Evolutionary conservation across 768 basidiomycete species (phyloP).

Genomic region (Boletus reticulatus): DNA sequence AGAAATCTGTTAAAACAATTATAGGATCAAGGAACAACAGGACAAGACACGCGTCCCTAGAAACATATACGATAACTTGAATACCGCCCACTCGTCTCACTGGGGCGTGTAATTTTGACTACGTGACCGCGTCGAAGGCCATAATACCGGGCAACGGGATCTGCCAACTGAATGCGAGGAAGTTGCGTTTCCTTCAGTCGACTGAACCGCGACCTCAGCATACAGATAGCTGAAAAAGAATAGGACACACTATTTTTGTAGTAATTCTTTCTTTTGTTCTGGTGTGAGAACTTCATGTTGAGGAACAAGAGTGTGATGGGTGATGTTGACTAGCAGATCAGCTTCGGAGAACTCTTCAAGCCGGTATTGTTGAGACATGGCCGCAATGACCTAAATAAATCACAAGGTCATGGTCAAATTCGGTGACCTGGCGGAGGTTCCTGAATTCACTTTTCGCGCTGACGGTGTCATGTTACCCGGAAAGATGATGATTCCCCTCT

Average conservation of each 20-base stretch:
- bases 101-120: slow-evolving; percentile 96
- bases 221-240: slow-evolving; percentile 1
- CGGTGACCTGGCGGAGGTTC: neutral
- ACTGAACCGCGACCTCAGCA: slow-evolving; percentile 41
- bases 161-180: slow-evolving; percentile 92
- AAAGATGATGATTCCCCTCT: slow-evolving; percentile 92
- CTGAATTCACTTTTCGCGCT: slow-evolving; percentile 75
- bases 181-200: slow-evolving; percentile 97
- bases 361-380: slow-evolving; percentile 81
- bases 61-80: slow-evolving; percentile 92
- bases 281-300: slow-evolving; percentile 82
- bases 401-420: neutral
- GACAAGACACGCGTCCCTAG: slow-evolving; percentile 32
- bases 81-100: slow-evolving; percentile 94
- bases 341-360: slow-evolving; percentile 97
- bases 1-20: slow-evolving; percentile 2
- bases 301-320: slow-evolving; percentile 93
- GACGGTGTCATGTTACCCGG: slow-evolving; percentile 96
- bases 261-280: slow-evolving; percentile 82
- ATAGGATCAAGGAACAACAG: neutral
- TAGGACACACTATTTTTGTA: slow-evolving; percentile 86
- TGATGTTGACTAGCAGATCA: slow-evolving; percentile 96
- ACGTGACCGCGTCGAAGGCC: slow-evolving; percentile 94
- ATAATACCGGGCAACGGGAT: slow-evolving; percentile 99
- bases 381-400: slow-evolving; percentile 74